Evolutionary conservation across 176 grass and related monocot species (phyloP).

Genomic region (Phyllostachys edulis): DNA sequence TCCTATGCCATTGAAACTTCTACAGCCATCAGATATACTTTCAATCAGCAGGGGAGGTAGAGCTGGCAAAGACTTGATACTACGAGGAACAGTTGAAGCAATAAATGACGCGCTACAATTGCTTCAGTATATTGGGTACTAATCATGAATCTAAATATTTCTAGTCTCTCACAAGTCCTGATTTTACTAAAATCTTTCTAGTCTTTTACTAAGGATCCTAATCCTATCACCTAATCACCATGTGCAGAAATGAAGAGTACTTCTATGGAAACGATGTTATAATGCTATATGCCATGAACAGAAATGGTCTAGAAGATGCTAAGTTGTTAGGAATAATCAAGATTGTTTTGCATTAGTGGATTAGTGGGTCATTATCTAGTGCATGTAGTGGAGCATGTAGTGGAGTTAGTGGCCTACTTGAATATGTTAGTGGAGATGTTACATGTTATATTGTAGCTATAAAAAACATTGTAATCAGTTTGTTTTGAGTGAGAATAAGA

Average conservation of each 20-base stretch:
- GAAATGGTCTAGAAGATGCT: constrained; percentile 50
- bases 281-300: constrained; percentile 44
- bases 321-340: too few species aligned
- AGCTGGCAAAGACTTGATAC: constrained; percentile 44
- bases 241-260: constrained; percentile 57
- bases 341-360: too few species aligned
- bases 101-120: constrained; percentile 64
- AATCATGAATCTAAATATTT: constrained; percentile 8
- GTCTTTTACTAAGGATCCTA: not conserved
- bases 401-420: too few species aligned
- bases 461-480: too few species aligned
- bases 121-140: constrained; percentile 74
- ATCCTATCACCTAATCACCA: constrained; percentile 9
- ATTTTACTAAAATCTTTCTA: not conserved
- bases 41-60: constrained; percentile 39
- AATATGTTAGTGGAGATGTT: too few species aligned
- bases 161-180: not conserved
- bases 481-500: too few species aligned
- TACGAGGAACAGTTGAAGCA: constrained; percentile 50
- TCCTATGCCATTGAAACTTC: constrained; percentile 63
- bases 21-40: constrained; percentile 40
- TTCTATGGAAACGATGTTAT: constrained; percentile 75
- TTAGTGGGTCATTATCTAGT: too few species aligned
- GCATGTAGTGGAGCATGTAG: too few species aligned
- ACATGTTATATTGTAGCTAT: too few species aligned